A percentile compares a stretch with the other conserved stretches of the same genome.
Conservation (phyloP, 495 filamentous ascomycete genomes). For the Poronia punctata region DNA sequence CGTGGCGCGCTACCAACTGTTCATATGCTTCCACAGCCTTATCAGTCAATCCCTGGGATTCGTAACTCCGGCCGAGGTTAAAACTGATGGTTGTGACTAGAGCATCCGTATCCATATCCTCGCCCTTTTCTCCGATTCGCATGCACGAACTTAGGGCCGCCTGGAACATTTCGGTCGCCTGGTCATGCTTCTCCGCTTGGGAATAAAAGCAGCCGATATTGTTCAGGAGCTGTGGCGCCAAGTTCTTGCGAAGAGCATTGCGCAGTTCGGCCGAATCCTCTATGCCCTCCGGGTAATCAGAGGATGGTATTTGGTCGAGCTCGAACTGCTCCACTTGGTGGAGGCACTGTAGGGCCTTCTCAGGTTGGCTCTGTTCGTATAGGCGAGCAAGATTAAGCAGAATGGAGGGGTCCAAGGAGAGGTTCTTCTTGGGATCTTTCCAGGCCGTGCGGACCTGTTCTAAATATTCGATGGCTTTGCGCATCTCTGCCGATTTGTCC, state of each 20-base stretch:
- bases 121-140: conserved; percentile 59
- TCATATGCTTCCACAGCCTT: conserved; percentile 85
- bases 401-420: conserved; percentile 75
- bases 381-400: conserved; percentile 85
- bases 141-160: conserved; percentile 80
- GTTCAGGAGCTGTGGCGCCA: conserved; percentile 88
- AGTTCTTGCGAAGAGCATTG: conserved; percentile 56
- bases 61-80: conserved; percentile 94
- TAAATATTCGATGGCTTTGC: conserved; percentile 74
- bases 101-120: conserved; percentile 73
- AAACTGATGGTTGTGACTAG: conserved; percentile 90
- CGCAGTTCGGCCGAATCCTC: conserved; percentile 54
- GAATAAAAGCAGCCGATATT: conserved; percentile 96
- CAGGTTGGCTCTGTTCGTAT: conserved; percentile 77
- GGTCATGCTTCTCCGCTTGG: conserved; percentile 70
- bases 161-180: conserved; percentile 83
- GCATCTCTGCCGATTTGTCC: conserved; percentile 73
- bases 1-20: conserved; percentile 69
- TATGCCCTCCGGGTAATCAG: conserved; percentile 56
- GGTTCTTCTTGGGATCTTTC: conserved; percentile 79
- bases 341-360: conserved; percentile 86
- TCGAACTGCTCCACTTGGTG: conserved; percentile 85
- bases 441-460: conserved; percentile 81
- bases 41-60: conserved; percentile 71
- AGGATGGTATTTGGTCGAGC: conserved; percentile 61